Conservation (phyloP, 139 green algal genomes). For the Micractinium sp. region DNA sequence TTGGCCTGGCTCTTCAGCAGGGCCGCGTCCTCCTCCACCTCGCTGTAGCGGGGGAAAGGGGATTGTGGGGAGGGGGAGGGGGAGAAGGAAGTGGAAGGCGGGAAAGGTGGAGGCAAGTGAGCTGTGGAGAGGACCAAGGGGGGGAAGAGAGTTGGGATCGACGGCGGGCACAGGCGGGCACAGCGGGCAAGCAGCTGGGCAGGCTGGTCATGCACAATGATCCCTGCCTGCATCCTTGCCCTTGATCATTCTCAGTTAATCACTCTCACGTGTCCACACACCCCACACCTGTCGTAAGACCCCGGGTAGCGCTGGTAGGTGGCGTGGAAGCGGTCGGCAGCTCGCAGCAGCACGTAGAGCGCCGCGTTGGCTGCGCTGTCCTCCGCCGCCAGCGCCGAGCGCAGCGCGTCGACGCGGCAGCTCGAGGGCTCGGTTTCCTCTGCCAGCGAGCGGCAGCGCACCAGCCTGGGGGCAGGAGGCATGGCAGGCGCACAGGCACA, state of each 20-base stretch:
- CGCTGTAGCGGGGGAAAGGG: slow-evolving; percentile 20
- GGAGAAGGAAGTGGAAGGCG: not conserved
- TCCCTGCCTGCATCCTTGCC: not conserved
- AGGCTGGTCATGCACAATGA: no score
- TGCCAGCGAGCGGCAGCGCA: slow-evolving; percentile 68
- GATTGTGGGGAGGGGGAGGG: not conserved
- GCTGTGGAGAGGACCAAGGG: no score
- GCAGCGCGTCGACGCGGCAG: slow-evolving; percentile 33
- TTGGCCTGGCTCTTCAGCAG: slow-evolving; percentile 65
- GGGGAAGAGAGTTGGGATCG: no score
- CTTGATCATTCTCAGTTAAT: not conserved
- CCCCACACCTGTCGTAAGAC: slow-evolving; percentile 51
- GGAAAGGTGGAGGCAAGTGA: no score
- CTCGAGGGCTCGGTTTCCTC: slow-evolving; percentile 55
- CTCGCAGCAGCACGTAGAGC: slow-evolving; percentile 86
- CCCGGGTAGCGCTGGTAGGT: slow-evolving; percentile 67
- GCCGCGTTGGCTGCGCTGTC: slow-evolving; percentile 61
- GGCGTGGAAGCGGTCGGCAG: slow-evolving; percentile 75
- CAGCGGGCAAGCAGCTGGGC: not conserved
- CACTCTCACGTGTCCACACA: not conserved
- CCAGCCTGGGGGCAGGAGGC: slow-evolving; percentile 42
- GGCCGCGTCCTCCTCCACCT: slow-evolving; percentile 77
- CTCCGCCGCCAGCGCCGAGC: slow-evolving; percentile 50
- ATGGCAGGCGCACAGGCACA: not conserved
- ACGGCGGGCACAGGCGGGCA: no score